Base-by-base conservation (phyloP, 805 yeast genomes). In the Wickerhamomyces strasburgensis region DNA sequence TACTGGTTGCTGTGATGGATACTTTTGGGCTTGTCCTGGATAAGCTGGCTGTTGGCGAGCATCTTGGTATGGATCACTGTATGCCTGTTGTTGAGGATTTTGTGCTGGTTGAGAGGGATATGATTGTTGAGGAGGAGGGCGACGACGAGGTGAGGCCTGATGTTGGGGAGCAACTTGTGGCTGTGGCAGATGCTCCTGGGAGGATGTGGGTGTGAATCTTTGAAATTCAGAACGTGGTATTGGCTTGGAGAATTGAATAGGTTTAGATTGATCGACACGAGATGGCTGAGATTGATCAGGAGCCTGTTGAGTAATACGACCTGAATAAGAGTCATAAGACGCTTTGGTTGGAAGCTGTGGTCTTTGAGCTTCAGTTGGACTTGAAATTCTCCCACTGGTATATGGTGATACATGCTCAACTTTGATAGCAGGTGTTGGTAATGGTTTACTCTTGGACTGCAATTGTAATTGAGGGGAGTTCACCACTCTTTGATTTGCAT, bases 141-240 rank as follows among this genome's bases (percentile, higher is more conserved):
- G 17, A 21, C 37, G 35, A 35, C 32, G 48, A 13, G 33, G 39
- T 34, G 27, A 16, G 4, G 15, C n/a, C 29, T 37, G 44, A 7
- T 21, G 7, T 27, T 31, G 40, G 2, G 25, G 32, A 13, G 28
- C 35, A 5, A 32, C 35, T 31, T 30, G 33, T 15, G 38, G 37
- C 14, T 35, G 31, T 27, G 44, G 40, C 9, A 34, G 21, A 18
- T 39, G 44, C 25, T 47, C 52, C 27, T 45, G 49, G 11, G 44
- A 28, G n/a, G 36, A 39, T n/a, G 51, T 43, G 29, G 47, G 48
- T 14, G 47, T 34, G 19, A 46, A 42, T 34, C 36, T 52, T 38
- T 48, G 54, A 34, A 44, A 48, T 15, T 41, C 51, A 16, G 51
- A 51, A 34, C 48, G 49, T 33, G 56, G 54, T 17, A 40, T 43